A percentile compares a stretch with the other conserved stretches of the same genome.
Evolutionary conservation across 192 early-diverging fungal species (phyloP).

Genomic region (Paraglomus occultum): DNA sequence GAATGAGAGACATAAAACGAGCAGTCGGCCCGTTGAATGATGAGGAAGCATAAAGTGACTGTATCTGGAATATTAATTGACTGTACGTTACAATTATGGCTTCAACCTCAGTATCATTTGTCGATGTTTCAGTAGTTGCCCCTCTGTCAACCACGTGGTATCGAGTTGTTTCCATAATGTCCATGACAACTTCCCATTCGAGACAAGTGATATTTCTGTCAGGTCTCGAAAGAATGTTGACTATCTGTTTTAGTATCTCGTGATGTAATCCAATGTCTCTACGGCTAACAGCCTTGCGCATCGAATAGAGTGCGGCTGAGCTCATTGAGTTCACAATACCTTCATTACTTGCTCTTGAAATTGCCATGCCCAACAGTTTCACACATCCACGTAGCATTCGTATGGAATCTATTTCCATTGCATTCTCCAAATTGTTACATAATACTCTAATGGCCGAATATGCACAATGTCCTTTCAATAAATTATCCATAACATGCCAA

Average conservation of each 20-base stretch:
- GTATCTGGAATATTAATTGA: slow-evolving; percentile 33
- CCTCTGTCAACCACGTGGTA: slow-evolving; percentile 14
- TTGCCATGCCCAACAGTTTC: slow-evolving; percentile 50
- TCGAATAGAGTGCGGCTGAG: slow-evolving; percentile 30
- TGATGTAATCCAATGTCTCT: neutral
- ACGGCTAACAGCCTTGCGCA: slow-evolving; percentile 27
- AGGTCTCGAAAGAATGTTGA: slow-evolving; percentile 12
- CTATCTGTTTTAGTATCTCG: slow-evolving; percentile 19
- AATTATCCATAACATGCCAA: slow-evolving; percentile 62
- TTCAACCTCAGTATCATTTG: slow-evolving; percentile 7
- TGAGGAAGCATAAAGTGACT: slow-evolving; percentile 29
- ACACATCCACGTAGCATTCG: slow-evolving; percentile 54
- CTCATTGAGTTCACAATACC: slow-evolving; percentile 39
- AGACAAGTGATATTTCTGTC: slow-evolving; percentile 34
- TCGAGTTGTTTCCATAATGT: slow-evolving; percentile 38
- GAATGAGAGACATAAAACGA: slow-evolving; percentile 50
- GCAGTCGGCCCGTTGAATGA: slow-evolving; percentile 38
- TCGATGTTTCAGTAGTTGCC: neutral
- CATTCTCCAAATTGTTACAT: slow-evolving; percentile 49
- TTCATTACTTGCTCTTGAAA: slow-evolving; percentile 47
- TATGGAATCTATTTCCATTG: slow-evolving; percentile 14
- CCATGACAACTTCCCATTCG: slow-evolving; percentile 53
- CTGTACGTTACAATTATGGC: slow-evolving; percentile 34
- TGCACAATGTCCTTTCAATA: slow-evolving; percentile 61
- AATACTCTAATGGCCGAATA: slow-evolving; percentile 55